Evolutionary conservation across 2,329 filamentous ascomycete genomes (phyloP), one percentile per base, ranked within the genome.

Genomic region (Elsinoe batatas): DNA sequence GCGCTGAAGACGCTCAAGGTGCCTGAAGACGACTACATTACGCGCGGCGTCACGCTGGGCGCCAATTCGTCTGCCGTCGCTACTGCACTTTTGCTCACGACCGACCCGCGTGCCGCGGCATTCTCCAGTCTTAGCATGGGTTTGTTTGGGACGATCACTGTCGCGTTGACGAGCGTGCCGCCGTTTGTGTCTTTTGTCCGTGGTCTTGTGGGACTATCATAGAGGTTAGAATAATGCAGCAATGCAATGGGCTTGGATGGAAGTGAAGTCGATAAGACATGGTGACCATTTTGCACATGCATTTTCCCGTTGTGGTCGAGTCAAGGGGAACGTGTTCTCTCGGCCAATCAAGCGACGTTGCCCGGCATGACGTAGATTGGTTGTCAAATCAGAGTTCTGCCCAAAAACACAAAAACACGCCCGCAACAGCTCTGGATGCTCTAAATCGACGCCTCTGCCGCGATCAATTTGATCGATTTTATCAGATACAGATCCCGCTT

Each of bases 1-100:
- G 70, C 82, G 55, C 62, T 83, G 49, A 67, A 65, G 4, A 69
- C 69, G 65, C 59, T 83, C 58, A 73, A 69, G 56, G 77, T 83
- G 3, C 79, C 78, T 0, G 76, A 81, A 65, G 80, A 83, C 61
- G 81, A 83, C 65, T 84, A 83, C 58, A 79, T 83, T 33, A 82
- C 79, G 1, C 69, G 79, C n/a, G 80, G 81, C 8, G 78, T 84
- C 3, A 79, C 79, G 1, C 65, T 83, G n/a, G 80, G 80, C 3
- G 77, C 77, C 1, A 83, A 82, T 63, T 80, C 79, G 0, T 79
- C 76, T 3, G 80, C 80, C 5, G 79, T 83, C 37, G 79, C 74
- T 1, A 83, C 80, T 3, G 79, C 81, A 0, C 63, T 82, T 33
- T 67, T 83, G 1, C 65, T 83, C 1, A 70, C 74, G 1, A 77